Evolutionary conservation across 2,329 filamentous ascomycete genomes (phyloP).

Genomic region (Graphiopsis chlorocephala): DNA sequence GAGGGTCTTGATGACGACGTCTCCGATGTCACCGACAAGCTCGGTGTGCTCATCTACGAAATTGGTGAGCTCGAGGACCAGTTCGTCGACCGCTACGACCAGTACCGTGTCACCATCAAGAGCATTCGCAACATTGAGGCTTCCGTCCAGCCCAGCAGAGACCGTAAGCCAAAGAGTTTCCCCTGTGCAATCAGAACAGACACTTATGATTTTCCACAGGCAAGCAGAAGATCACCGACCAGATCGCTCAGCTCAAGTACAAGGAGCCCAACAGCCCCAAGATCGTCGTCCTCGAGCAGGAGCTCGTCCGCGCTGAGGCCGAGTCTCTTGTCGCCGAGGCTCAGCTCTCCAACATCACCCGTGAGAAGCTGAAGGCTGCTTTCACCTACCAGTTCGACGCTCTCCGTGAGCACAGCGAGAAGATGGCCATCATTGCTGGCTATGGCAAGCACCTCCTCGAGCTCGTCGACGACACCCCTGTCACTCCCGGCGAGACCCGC

Average conservation of each 20-base stretch:
- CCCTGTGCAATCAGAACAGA: not conserved
- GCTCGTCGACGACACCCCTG: constrained; percentile 91
- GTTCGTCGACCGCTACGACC: constrained; percentile 97
- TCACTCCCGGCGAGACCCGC: constrained; percentile 94
- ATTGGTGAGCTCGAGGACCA: constrained; percentile 98
- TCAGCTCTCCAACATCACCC: constrained; percentile 97
- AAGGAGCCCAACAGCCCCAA: constrained; percentile 98
- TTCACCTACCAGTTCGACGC: constrained; percentile 99
- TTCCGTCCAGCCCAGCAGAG: constrained; percentile 94
- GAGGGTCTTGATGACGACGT: constrained; percentile 95
- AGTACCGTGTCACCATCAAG: constrained; percentile 99
- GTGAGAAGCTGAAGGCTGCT: constrained; percentile 97
- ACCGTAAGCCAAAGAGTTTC: constrained; percentile 63
- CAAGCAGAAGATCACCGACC: constrained; percentile 98
- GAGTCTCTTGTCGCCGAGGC: constrained; percentile 98
- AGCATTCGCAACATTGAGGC: constrained; percentile 98
- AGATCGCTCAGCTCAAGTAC: constrained; percentile 98
- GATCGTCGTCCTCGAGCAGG: constrained; percentile 96
- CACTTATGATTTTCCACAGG: constrained; percentile 51
- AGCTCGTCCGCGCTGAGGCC: constrained; percentile 95
- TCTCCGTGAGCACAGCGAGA: constrained; percentile 94
- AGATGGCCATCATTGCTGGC: constrained; percentile 94
- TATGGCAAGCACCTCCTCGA: constrained; percentile 98
- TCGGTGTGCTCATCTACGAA: constrained; percentile 95
- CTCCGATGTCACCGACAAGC: constrained; percentile 97